Percentiles rank a stretch among this genome's conserved stretches.
Evolutionary conservation across 2,329 filamentous ascomycete species (phyloP).

Genomic region (Fusarium udum): DNA sequence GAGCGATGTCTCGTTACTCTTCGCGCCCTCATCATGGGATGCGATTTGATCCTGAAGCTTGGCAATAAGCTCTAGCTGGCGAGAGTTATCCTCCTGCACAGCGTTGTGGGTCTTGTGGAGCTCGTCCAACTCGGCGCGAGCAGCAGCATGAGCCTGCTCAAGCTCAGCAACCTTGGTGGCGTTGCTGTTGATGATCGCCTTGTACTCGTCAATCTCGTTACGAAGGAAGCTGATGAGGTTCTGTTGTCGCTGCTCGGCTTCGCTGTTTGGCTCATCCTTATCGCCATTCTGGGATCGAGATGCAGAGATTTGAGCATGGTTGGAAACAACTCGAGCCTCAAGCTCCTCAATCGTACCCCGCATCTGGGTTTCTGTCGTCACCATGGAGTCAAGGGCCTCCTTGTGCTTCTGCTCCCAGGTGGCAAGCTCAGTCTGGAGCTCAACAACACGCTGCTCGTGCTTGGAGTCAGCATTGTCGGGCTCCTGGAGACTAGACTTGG

Average conservation of each 20-base stretch:
- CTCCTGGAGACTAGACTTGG: constrained; percentile 39
- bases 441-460: constrained; percentile 67
- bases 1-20: constrained; percentile 62
- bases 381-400: constrained; percentile 74
- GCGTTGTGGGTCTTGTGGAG: constrained; percentile 68
- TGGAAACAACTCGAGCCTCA: constrained; percentile 66
- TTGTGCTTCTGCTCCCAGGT: constrained; percentile 82
- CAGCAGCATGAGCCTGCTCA: constrained; percentile 74
- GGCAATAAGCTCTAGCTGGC: constrained; percentile 58
- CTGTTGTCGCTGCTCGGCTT: constrained; percentile 65
- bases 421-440: constrained; percentile 76
- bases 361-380: constrained; percentile 77
- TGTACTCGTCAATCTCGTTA: constrained; percentile 83
- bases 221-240: constrained; percentile 70
- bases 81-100: constrained; percentile 55
- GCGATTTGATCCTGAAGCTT: constrained; percentile 68
- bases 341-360: constrained; percentile 77
- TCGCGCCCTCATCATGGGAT: constrained; percentile 67
- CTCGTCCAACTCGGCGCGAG: constrained; percentile 74
- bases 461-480: constrained; percentile 47
- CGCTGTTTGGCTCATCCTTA: constrained; percentile 54
- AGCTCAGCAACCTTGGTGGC: constrained; percentile 75
- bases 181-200: constrained; percentile 75
- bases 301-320: constrained; percentile 60
- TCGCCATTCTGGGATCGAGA: constrained; percentile 54